Base-by-base conservation (phyloP, 371 early-diverging fungal species). In the Mucor sp. region DNA sequence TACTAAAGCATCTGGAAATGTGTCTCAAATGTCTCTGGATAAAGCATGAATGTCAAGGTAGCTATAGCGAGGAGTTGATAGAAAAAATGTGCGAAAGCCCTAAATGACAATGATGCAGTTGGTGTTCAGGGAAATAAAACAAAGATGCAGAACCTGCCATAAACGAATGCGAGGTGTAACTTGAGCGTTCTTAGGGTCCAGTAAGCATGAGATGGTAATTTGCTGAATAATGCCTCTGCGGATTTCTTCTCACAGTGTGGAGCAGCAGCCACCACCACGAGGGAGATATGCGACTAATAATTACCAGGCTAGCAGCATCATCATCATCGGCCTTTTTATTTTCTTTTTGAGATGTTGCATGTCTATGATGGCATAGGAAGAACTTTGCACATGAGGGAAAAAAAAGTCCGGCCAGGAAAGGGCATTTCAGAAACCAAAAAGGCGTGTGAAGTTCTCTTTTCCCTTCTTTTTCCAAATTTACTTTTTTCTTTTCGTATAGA, bases 401-500 rank as follows among this genome's bases (percentile, higher is more conserved):
- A 67, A 60, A 50, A 23, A 50, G 50, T 50, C 50, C 50, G 50
- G 50, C 50, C 50, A 50, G 21, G 50, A 50, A 23, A 50, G 50
- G 50, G 50, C 50, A 50, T 50, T 50, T 50, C 50, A 50, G 50
- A 25, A 50, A 25, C 12, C 2, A 48, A 41, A 43, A 44, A 6
- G 57, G 67, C 67, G 67, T 67, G 67, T 67, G 67, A 67, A 66
- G 60, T 37, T 44, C 39, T 57, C 39, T 57, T 65, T 43, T 63
- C 58, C 30, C 17, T 68, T 58, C 58, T 60, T 66, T 23, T 58
- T 55, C 55, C 48, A 19, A 53, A 53, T 53, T 27, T 25, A 53
- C 53, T 4, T 30, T 30, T 17, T 17, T 30, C 6, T 17, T 4
- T 30, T 56, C 28, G 6, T 56, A 23, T 17, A 32, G 15, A 32